phyloP scores from a whole-genome alignment of 2,329 filamentous ascomycete species.

The Sphaerulina populicola region DNA sequence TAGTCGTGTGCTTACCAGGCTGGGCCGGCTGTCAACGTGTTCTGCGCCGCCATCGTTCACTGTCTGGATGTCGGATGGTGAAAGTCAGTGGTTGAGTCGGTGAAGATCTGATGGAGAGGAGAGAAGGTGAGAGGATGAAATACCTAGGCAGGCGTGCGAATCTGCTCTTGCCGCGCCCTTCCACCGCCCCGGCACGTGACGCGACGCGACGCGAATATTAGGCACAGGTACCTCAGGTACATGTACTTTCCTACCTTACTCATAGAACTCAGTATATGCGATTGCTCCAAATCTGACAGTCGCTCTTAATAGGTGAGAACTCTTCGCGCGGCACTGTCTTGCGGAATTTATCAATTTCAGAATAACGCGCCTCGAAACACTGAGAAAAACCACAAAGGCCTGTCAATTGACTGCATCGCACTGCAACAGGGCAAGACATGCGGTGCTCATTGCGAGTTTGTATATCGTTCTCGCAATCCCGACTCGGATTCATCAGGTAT shows the following conservation, averaged over 20 bases:
- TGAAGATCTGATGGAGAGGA: not conserved
- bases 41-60: not conserved
- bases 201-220: too few species aligned
- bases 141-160: too few species aligned
- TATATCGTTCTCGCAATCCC: constrained; percentile 2
- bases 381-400: not conserved
- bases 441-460: not conserved
- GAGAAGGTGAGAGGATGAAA: too few species aligned
- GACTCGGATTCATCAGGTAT: constrained; percentile 9
- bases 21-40: not conserved
- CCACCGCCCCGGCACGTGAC: too few species aligned
- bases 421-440: not conserved
- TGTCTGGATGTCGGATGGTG: not conserved
- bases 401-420: not conserved
- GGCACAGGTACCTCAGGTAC: too few species aligned
- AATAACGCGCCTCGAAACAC: not conserved
- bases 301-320: too few species aligned
- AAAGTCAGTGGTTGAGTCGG: not conserved
- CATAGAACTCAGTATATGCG: too few species aligned
- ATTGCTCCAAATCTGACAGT: too few species aligned
- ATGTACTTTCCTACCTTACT: too few species aligned
- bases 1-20: not conserved
- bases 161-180: too few species aligned
- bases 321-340: too few species aligned
- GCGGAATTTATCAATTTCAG: too few species aligned